Base-by-base conservation (phyloP, 78 protist genomes). In the Dictyostelium firmibasis region DNA sequence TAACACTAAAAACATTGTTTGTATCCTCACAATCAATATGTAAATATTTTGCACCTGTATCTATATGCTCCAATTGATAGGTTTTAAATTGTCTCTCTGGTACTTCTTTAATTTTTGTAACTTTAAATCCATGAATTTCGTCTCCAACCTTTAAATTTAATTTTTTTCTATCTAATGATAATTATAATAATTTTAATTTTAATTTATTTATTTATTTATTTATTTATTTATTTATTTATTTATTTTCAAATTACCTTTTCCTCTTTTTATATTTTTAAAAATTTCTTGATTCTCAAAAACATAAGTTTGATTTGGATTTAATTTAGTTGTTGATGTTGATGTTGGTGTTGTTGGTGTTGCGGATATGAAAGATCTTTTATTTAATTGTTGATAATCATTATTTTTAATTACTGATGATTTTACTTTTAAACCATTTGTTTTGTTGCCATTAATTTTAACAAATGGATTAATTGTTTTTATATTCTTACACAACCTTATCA, bases 1-100 rank as follows among this genome's bases (percentile, higher is more conserved):
- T 86, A 2, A 98, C 96, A 70, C 97, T 95, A 27, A 94, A 94
- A 23, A 94, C 93, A 86, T 94, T 94, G 33, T 94, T 87, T 43
- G 76, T 94, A 64, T 94, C 93, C 36, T 83, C 96, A 25, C 91
- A 83, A 50, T 94, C 96, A 3, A 94, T 83, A 36, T 94, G 96
- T 27, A 94, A 57, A 67, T 94, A 75, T 25, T 94, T 38, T n/a
- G 96, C 96, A 16, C 96, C 96, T 29, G 96, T 94, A 29, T 77
- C 41, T 16, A 33, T 38, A 69, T 94, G 96, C 57, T 86, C 38
- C 33, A 94, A 53, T 76, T n/a, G 20, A 75, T 41, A 88, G 0
- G 94, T 89, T 38, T 70, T n/a, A 50, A 89, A 89, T 35, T 89
- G 94, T 43, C 87, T 25, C 33, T 89, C 94, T 3, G 86, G 86